Evolutionary conservation across 2,329 filamentous ascomycete genomes (phyloP), one percentile per base, ranked within the genome.

Genomic region (Trichoderma arundinaceum): DNA sequence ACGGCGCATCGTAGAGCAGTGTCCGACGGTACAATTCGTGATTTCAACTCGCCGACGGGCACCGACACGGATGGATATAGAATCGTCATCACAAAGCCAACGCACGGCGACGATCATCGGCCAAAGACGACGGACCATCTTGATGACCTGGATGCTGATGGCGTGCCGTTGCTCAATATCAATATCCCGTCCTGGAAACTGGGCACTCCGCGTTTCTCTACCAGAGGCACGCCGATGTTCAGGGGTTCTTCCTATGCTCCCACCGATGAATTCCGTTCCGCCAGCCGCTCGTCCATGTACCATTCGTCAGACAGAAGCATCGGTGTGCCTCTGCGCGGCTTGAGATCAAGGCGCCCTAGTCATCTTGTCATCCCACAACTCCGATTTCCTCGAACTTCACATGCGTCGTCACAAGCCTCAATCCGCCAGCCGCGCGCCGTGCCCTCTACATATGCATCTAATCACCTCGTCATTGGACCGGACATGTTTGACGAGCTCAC

Each of bases 141-240:
- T 49, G 87, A 90, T 73, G 86, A 86, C 70, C 67, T 84, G 49
- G 78, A 82, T 70, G 69, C 74, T 12, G 71, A 77, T 17, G 73
- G 75, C 46, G 77, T 81, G 44, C 88, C 86, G 12, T 79, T 88
- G 41, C 81, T 96, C 58, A 86, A 93, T 70, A 85, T 94, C 49
- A 83, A 88, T 22, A 96, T 97, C 58, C 93, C 94, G 41, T 90
- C 91, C 65, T 96, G 94, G 83, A 89, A 89, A 69, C 81, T 97
- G 65, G 94, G 93, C 12, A 91, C 90, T 1, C 92, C 92, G 17
- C 87, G 88, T 66, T 96, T 97, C 77, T 94, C 90, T 69, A 80
- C 86, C 61, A 85, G 86, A 71, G 92, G 92, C 10, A 93, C 90
- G 2, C 88, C 92, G 2, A 85, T 92, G 68, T 82, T 97, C 69